Percentiles rank a stretch among this genome's conserved stretches.
Evolutionary conservation across 768 basidiomycete genomes (phyloP).

Genomic region (Hypholoma sublateritium): DNA sequence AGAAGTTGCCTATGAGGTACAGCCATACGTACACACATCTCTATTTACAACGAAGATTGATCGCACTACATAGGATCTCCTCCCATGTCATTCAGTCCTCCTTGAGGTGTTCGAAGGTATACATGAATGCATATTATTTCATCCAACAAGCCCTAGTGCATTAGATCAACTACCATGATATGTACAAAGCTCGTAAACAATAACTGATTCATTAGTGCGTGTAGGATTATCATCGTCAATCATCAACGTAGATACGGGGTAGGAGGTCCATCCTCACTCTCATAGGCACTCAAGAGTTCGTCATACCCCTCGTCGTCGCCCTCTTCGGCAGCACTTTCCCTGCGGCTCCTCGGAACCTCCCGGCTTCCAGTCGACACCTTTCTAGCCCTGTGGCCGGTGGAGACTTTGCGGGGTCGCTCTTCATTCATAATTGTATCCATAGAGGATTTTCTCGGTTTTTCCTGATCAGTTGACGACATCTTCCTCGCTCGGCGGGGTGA

Average conservation of each 20-base stretch:
- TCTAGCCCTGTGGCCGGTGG: slow-evolving; percentile 37
- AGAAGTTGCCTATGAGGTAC: slow-evolving; percentile 63
- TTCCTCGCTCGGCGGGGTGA: slow-evolving; percentile 39
- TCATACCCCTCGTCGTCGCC: slow-evolving; percentile 80
- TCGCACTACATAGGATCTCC: slow-evolving; percentile 47
- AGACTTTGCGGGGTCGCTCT: slow-evolving; percentile 43
- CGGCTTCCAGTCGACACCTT: slow-evolving; percentile 50
- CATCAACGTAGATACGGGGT: slow-evolving; percentile 15
- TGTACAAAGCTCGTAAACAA: slow-evolving; percentile 3
- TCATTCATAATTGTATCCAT: slow-evolving; percentile 29
- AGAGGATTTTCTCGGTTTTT: slow-evolving; percentile 31
- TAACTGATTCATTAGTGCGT: neutral
- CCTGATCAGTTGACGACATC: slow-evolving; percentile 35
- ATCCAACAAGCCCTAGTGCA: slow-evolving; percentile 7
- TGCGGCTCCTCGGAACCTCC: slow-evolving; percentile 34
- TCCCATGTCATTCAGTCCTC: slow-evolving; percentile 65
- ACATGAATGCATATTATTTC: slow-evolving; percentile 38
- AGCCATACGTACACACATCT: slow-evolving; percentile 11
- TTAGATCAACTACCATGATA: neutral
- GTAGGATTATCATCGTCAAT: neutral
- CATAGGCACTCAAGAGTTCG: slow-evolving; percentile 77
- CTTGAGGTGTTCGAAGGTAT: slow-evolving; percentile 60
- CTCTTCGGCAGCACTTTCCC: slow-evolving; percentile 71
- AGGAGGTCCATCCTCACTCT: slow-evolving; percentile 60
- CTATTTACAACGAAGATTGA: slow-evolving; percentile 4